Conservation (phyloP, 2,329 filamentous ascomycete species). For the Aspergillus ochraceus region DNA sequence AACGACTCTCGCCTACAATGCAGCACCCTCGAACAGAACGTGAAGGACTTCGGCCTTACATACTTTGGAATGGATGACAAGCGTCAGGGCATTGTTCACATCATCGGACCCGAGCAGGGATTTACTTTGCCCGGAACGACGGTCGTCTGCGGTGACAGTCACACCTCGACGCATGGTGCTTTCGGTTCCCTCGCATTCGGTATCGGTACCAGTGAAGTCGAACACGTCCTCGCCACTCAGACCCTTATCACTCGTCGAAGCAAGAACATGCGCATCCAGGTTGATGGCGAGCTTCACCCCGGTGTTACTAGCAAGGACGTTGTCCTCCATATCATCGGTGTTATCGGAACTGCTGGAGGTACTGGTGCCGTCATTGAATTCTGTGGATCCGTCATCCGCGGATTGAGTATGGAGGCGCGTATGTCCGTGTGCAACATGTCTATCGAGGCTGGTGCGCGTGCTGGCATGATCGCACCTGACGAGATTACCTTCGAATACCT, state of each 20-base stretch:
- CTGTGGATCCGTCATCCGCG: slow-evolving; percentile 88
- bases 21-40: slow-evolving; percentile 93
- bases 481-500: slow-evolving; percentile 94
- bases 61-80: slow-evolving; percentile 97
- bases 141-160: slow-evolving; percentile 95
- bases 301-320: slow-evolving; percentile 97
- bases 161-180: slow-evolving; percentile 96
- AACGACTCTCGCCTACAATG: slow-evolving; percentile 92
- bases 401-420: slow-evolving; percentile 89
- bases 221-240: slow-evolving; percentile 96
- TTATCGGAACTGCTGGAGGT: slow-evolving; percentile 92
- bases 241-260: slow-evolving; percentile 91
- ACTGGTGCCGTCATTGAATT: slow-evolving; percentile 96
- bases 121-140: slow-evolving; percentile 97
- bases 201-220: slow-evolving; percentile 97
- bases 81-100: slow-evolving; percentile 96
- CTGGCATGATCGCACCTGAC: slow-evolving; percentile 95
- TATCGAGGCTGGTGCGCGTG: slow-evolving; percentile 91
- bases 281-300: slow-evolving; percentile 83
- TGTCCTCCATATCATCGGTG: slow-evolving; percentile 86
- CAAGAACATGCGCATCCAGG: slow-evolving; percentile 98
- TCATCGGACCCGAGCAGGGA: slow-evolving; percentile 97
- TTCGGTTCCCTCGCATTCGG: slow-evolving; percentile 94
- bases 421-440: slow-evolving; percentile 99
- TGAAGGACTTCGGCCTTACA: slow-evolving; percentile 92